These are phyloP conservation scores for Thelonectria olida DNA, from an alignment of 2,329 filamentous ascomycete species.

Conservation along the genomic window DNA sequence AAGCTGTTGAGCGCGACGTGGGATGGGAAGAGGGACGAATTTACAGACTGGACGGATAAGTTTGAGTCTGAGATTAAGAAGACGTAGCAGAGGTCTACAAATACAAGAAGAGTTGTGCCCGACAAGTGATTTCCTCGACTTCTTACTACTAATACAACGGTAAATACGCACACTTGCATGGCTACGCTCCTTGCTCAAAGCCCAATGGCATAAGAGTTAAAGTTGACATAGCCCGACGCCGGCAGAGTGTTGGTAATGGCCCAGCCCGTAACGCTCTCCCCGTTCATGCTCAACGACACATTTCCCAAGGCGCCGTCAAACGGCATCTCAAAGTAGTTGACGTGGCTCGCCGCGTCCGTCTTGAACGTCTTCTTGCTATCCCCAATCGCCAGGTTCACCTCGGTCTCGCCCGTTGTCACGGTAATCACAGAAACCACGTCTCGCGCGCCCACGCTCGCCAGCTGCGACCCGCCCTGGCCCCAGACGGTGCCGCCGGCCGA, in stretches of 20 bases:
- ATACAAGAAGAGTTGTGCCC: no score
- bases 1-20: constrained; percentile 68
- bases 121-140: no score
- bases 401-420: constrained; percentile 38
- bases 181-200: constrained; percentile 8
- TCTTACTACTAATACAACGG: background rate
- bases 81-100: constrained; percentile 10
- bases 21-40: constrained; percentile 76
- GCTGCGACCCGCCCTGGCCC: constrained; percentile 35
- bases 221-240: constrained; percentile 33
- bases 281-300: constrained; percentile 32
- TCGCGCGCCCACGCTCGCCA: constrained; percentile 32
- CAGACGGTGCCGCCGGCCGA: constrained; percentile 45
- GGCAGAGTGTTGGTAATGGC: constrained; percentile 30
- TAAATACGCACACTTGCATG: background rate
- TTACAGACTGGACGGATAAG: constrained; percentile 77
- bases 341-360: constrained; percentile 25
- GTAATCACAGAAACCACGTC: constrained; percentile 48
- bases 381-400: constrained; percentile 45
- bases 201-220: constrained; percentile 32
- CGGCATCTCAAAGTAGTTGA: constrained; percentile 35
- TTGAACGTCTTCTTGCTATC: constrained; percentile 27
- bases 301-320: constrained; percentile 26
- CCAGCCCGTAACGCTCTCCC: constrained; percentile 19
- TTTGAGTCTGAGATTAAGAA: constrained; percentile 64